phyloP scores from a whole-genome alignment of 1,284 basidiomycete genomes.

The Erythrobasidium hasegawianum region DNA sequence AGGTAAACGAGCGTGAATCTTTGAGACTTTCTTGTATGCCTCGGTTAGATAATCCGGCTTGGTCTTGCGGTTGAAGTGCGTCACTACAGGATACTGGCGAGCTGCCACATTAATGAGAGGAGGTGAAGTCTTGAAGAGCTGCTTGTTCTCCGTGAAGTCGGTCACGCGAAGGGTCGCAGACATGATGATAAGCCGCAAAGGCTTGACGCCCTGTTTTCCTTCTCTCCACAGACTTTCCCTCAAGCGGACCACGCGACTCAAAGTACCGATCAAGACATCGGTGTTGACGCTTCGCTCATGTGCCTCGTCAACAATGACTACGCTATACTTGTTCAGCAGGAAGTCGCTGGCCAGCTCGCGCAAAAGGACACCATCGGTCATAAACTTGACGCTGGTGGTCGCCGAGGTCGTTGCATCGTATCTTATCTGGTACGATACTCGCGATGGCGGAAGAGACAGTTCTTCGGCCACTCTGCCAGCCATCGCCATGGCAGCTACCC shows the following conservation, averaged over 20 bases:
- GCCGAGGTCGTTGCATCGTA: conserved; percentile 91
- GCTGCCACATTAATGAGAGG: conserved; percentile 85
- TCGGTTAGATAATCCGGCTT: conserved; percentile 82
- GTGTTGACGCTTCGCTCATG: conserved; percentile 98
- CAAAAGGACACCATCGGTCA: conserved; percentile 97
- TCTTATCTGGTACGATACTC: conserved; percentile 95
- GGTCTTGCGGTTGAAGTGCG: conserved; percentile 89
- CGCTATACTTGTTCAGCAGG: conserved; percentile 81
- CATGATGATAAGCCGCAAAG: conserved; percentile 94
- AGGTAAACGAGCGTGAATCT: conserved; percentile 68
- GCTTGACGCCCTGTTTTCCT: conserved; percentile 63
- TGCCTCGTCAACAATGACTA: conserved; percentile 94
- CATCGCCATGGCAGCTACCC: conserved; percentile 96
- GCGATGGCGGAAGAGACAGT: conserved; percentile 62
- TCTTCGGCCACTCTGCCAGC: conserved; percentile 86
- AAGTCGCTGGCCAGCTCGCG: conserved; percentile 91
- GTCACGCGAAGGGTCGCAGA: conserved; percentile 92
- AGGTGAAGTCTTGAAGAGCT: conserved; percentile 75
- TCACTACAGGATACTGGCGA: conserved; percentile 90
- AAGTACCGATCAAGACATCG: conserved; percentile 91
- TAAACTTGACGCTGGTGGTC: conserved; percentile 93
- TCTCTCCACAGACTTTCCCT: conserved; percentile 84
- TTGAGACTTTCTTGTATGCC: conserved; percentile 81
- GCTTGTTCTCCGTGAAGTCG: conserved; percentile 85
- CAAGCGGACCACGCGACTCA: conserved; percentile 84